Evolutionary conservation across 495 filamentous ascomycete species (phyloP).

Genomic region (Parmelia sp.): DNA sequence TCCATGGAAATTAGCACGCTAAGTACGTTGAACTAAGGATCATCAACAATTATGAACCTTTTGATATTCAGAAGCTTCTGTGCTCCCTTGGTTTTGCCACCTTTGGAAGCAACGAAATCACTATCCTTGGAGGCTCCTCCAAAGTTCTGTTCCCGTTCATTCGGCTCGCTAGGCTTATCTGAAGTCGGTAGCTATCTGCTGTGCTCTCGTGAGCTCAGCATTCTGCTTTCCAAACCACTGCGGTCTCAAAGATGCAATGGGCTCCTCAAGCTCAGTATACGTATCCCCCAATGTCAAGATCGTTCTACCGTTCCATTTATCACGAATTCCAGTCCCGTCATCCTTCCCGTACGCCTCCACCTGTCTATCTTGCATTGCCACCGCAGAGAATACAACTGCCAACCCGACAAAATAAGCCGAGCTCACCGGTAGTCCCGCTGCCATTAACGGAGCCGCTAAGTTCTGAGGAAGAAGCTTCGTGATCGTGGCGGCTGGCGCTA

Average conservation of each 20-base stretch:
- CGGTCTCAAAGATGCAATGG: constrained; percentile 24
- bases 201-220: constrained; percentile 21
- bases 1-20: too few species aligned
- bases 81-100: too few species aligned
- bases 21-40: too few species aligned
- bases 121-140: too few species aligned
- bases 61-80: too few species aligned
- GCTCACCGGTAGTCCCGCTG: constrained; percentile 28
- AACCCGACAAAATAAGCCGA: constrained; percentile 27
- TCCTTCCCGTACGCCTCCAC: constrained; percentile 29
- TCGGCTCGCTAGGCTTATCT: background rate
- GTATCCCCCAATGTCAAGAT: constrained; percentile 32
- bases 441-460: constrained; percentile 25
- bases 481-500: constrained; percentile 31
- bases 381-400: constrained; percentile 32
- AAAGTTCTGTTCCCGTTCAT: too few species aligned
- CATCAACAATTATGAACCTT: too few species aligned
- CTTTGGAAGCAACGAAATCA: too few species aligned
- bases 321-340: background rate
- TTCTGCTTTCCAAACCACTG: constrained; percentile 31
- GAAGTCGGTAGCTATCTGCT: constrained; percentile 21
- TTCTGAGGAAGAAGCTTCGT: constrained; percentile 26
- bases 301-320: background rate
- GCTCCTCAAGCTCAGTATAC: constrained; percentile 34
- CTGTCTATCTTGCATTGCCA: constrained; percentile 23